Conservation (phyloP, 78 protist genomes). For the Dictyostelium firmibasis region DNA sequence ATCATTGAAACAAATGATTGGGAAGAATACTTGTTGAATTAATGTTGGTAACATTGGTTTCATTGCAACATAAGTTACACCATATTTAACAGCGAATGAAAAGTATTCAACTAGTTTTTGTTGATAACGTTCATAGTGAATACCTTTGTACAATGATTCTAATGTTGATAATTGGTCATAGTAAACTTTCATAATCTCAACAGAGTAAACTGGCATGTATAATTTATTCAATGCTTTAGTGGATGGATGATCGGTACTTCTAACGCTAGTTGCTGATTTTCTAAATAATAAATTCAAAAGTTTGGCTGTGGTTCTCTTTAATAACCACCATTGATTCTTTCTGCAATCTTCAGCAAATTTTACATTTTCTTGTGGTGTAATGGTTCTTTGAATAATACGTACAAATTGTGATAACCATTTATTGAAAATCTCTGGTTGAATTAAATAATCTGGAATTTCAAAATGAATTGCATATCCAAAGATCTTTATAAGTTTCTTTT, state of each 20-base stretch:
- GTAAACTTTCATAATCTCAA: background rate
- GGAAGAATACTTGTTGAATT: slow-evolving; percentile 49
- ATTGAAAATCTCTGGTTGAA: slow-evolving; percentile 12
- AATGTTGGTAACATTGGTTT: slow-evolving; percentile 36
- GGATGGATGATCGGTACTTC: slow-evolving; percentile 17
- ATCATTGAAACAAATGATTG: slow-evolving; percentile 73
- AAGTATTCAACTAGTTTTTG: slow-evolving; percentile 24
- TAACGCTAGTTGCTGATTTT: background rate
- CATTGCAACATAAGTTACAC: slow-evolving; percentile 20
- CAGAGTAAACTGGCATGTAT: slow-evolving; percentile 39
- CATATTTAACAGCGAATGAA: background rate
- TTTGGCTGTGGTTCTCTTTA: slow-evolving; percentile 18
- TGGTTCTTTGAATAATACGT: slow-evolving; percentile 15
- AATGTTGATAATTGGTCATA: background rate
- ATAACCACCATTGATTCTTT: slow-evolving; percentile 45
- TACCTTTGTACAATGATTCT: background rate
- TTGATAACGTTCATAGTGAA: slow-evolving; percentile 25
- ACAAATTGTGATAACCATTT: slow-evolving; percentile 51
- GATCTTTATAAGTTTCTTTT: slow-evolving; percentile 35
- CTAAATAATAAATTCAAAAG: background rate
- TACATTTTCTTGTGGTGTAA: background rate
- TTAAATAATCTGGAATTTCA: slow-evolving; percentile 28
- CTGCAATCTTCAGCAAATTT: background rate
- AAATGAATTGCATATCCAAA: slow-evolving; percentile 25
- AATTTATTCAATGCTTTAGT: background rate